Percentiles rank a stretch among this genome's conserved stretches.
Conservation (phyloP, 2,329 filamentous ascomycete species). For the Botrytis galanthina region DNA sequence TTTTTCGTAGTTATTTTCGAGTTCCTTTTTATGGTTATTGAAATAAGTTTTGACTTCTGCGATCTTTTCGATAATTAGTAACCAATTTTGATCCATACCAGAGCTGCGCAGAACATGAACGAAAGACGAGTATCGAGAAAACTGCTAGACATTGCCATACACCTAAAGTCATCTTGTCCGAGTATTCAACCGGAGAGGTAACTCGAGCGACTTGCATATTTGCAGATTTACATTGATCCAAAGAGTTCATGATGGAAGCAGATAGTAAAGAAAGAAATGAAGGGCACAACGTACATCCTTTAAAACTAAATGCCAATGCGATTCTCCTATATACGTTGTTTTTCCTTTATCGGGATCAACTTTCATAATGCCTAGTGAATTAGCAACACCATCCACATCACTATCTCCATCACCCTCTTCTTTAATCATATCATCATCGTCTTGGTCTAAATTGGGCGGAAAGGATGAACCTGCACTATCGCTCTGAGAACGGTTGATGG, state of each 20-base stretch:
- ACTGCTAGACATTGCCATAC: neutral
- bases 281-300: conserved; percentile 53
- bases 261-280: neutral
- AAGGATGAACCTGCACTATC: conserved; percentile 35
- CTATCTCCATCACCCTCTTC: conserved; percentile 54
- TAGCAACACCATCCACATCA: conserved; percentile 66
- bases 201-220: conserved; percentile 4
- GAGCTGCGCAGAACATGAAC: neutral
- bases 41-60: conserved; percentile 94
- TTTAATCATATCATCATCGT: conserved; percentile 58
- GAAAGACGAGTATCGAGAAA: neutral
- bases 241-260: neutral
- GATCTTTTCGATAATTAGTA: conserved; percentile 51
- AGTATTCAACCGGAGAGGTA: neutral
- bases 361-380: conserved; percentile 77
- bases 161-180: neutral
- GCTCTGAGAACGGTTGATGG: conserved; percentile 45
- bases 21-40: conserved; percentile 78
- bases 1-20: conserved; percentile 76
- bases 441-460: conserved; percentile 48
- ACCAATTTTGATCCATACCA: neutral
- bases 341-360: conserved; percentile 74
- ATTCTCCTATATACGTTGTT: conserved; percentile 76
- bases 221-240: conserved; percentile 5
- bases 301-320: conserved; percentile 79